Base-by-base conservation (phyloP, 805 yeast species). In the Candida awuae region DNA sequence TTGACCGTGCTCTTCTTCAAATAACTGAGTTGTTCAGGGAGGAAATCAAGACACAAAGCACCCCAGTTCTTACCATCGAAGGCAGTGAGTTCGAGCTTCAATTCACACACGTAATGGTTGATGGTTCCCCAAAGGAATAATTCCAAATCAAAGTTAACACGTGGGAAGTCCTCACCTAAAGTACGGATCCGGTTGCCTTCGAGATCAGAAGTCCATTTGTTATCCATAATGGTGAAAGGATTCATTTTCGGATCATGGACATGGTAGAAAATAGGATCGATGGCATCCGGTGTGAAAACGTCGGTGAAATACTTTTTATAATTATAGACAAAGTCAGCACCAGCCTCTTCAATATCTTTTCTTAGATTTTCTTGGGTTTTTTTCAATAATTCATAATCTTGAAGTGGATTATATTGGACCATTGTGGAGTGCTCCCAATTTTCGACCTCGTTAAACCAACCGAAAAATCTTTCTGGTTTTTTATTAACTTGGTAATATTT, bases 181-280 rank as follows among this genome's bases (percentile, higher is more conserved):
- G 59, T 56, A 45, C 64, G 52, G 23, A 58, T 52, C 27, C 54
- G 51, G 25, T 57, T 50, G 7, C 56, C 55, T 10, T 58, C 57
- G 33, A 48, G 41, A 41, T 52, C 59, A 41, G 36, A 52, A 6
- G 62, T 56, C 43, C 44, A 56, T 36, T 46, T 51, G 30, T 51
- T 48, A 5, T 55, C 50, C 28, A 54, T 45, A 26, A 58, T 57
- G 20, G 48, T 54, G 67, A 73, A 71, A 2, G 78, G 78, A 50
- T 73, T 67, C 51, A 73, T 63, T 54, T 73, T 73, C 15, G 78
- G 78, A 53, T 62, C 70, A 52, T 73, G 75, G 22, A 75, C 71
- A 46, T 73, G 79, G 33, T 47, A 73, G 32, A 61, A 58, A 35
- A 61, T 42, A 32, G 54, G 58, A 32, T 53, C 51, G 1, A 60